These are phyloP conservation scores for Gomphus bonarii DNA, from an alignment of 1,284 basidiomycete species.

Conservation along the genomic window DNA sequence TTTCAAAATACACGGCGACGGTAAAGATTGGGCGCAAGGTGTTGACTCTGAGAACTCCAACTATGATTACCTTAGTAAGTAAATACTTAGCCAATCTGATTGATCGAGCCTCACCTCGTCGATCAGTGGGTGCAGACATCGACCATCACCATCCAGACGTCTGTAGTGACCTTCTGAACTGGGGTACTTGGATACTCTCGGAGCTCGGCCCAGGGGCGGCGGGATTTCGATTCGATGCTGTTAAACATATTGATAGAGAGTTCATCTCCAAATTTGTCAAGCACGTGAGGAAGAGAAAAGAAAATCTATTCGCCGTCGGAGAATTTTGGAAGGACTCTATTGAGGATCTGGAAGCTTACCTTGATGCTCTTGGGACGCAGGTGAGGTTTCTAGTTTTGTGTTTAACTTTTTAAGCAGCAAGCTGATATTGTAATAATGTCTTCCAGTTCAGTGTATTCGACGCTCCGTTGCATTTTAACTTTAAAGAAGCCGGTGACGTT, in stretches of 20 bases:
- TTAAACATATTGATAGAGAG: constrained; percentile 31
- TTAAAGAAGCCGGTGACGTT: constrained; percentile 38
- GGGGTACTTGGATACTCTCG: constrained; percentile 43
- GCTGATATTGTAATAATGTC: background rate
- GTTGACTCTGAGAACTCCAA: constrained; percentile 32
- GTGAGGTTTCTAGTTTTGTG: constrained; percentile 7
- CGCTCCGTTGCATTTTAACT: constrained; percentile 44
- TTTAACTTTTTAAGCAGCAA: constrained; percentile 13
- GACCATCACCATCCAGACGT: constrained; percentile 44
- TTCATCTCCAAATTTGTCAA: constrained; percentile 45
- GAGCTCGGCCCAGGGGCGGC: constrained; percentile 32
- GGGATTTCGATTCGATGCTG: constrained; percentile 41
- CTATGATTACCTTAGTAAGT: constrained; percentile 27
- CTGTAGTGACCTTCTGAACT: constrained; percentile 28
- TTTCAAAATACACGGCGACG: constrained; percentile 39
- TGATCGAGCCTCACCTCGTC: background rate
- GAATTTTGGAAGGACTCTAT: constrained; percentile 41
- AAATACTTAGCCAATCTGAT: background rate
- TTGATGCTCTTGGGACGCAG: constrained; percentile 25
- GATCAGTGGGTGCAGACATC: constrained; percentile 24
- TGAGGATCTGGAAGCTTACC: constrained; percentile 30
- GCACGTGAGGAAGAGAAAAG: constrained; percentile 32
- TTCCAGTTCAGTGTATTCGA: constrained; percentile 41
- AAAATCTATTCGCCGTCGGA: constrained; percentile 36
- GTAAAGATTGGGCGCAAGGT: constrained; percentile 36